A percentile compares a stretch with the other conserved stretches of the same genome.
phyloP scores from a whole-genome alignment of 129 eudicot species.

The Pittosporum tobira region DNA sequence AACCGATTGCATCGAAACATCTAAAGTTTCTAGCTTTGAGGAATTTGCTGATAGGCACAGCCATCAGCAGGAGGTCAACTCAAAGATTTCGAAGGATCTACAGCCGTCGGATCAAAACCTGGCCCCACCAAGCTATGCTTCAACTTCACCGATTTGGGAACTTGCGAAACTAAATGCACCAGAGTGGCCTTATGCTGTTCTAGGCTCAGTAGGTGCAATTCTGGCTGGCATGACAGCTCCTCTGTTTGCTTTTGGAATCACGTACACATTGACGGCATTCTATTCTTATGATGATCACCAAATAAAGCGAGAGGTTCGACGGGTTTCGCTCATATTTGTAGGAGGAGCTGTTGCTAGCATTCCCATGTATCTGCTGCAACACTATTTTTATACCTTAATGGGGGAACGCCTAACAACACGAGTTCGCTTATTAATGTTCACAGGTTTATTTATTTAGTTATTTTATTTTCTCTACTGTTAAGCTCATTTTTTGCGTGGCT shows the following conservation, averaged over 20 bases:
- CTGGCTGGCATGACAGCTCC: constrained; percentile 79
- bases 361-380: constrained; percentile 72
- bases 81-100: constrained; percentile 5
- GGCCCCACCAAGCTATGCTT: constrained; percentile 6
- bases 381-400: constrained; percentile 68
- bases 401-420: constrained; percentile 81
- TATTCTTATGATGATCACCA: constrained; percentile 44
- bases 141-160: constrained; percentile 50
- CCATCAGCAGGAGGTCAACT: constrained; percentile 11
- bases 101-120: constrained; percentile 11
- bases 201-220: constrained; percentile 70
- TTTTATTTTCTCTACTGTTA: constrained; percentile 2
- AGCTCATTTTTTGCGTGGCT: neutral
- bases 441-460: too few species aligned
- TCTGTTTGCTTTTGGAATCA: constrained; percentile 64
- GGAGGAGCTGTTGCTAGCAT: constrained; percentile 48
- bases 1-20: constrained; percentile 1
- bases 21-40: constrained; percentile 6
- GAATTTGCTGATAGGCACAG: constrained; percentile 3
- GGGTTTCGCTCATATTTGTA: constrained; percentile 45
- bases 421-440: constrained; percentile 68
- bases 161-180: constrained; percentile 60
- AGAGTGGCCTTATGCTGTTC: constrained; percentile 69
- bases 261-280: constrained; percentile 62
- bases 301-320: constrained; percentile 45